phyloP scores from a whole-genome alignment of 2,329 filamentous ascomycete genomes.

The Fusarium sp. region DNA sequence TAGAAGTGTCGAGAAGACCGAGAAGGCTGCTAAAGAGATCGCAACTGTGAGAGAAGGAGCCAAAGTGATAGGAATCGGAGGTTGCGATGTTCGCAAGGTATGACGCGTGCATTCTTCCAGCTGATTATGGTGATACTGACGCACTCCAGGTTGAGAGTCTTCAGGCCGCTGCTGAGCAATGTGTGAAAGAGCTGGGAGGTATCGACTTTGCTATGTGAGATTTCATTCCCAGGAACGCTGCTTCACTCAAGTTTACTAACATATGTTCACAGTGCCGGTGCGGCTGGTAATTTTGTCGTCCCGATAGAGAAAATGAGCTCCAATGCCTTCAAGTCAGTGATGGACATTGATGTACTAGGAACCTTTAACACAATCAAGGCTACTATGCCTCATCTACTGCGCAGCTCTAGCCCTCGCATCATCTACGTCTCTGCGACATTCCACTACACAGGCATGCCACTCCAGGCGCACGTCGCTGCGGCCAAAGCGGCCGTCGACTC shows the following conservation, averaged over 20 bases:
- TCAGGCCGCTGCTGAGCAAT: slow-evolving; percentile 78
- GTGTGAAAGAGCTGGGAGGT: slow-evolving; percentile 82
- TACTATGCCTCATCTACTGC: slow-evolving; percentile 81
- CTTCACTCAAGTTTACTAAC: not conserved
- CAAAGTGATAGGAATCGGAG: slow-evolving; percentile 87
- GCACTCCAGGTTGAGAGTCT: slow-evolving; percentile 46
- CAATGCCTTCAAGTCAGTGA: slow-evolving; percentile 94
- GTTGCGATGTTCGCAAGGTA: slow-evolving; percentile 80
- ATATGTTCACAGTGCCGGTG: slow-evolving; percentile 75
- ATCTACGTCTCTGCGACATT: slow-evolving; percentile 91
- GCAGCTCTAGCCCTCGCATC: slow-evolving; percentile 82
- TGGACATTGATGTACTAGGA: slow-evolving; percentile 94
- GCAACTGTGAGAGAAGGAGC: slow-evolving; percentile 80
- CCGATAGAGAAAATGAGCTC: slow-evolving; percentile 82
- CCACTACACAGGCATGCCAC: slow-evolving; percentile 86
- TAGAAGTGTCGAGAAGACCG: slow-evolving; percentile 88
- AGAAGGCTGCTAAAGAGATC: slow-evolving; percentile 82
- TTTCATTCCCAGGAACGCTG: slow-evolving; percentile 1
- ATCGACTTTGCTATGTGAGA: slow-evolving; percentile 93
- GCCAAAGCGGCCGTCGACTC: slow-evolving; percentile 94
- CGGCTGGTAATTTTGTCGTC: slow-evolving; percentile 94
- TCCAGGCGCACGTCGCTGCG: slow-evolving; percentile 90
- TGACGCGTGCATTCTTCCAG: not conserved
- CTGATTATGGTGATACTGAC: slow-evolving; percentile 1
- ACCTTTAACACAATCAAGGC: slow-evolving; percentile 97